Conservation (phyloP, 2,329 filamentous ascomycete species). For the Talaromyces sp. region DNA sequence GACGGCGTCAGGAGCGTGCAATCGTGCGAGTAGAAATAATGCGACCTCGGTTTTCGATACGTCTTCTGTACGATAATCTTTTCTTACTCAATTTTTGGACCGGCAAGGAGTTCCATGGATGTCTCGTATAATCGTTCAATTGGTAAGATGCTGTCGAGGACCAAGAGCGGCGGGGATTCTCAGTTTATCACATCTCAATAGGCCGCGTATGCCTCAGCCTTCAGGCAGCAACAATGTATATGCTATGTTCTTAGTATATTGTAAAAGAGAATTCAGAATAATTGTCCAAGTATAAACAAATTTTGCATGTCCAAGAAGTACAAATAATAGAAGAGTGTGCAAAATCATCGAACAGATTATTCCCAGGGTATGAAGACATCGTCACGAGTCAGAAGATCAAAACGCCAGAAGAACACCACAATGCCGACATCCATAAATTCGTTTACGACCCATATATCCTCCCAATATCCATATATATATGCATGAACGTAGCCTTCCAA, state of each 20-base stretch:
- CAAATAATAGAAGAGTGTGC: background rate
- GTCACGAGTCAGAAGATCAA: background rate
- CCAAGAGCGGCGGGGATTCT: background rate
- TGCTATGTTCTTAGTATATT: too few species aligned
- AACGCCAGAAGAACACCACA: background rate
- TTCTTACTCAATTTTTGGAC: too few species aligned
- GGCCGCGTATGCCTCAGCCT: background rate
- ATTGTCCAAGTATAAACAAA: background rate
- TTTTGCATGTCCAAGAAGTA: background rate
- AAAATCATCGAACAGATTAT: slow-evolving; percentile 1
- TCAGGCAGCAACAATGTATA: background rate
- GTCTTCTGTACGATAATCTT: background rate
- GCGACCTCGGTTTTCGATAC: background rate
- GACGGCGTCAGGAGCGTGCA: background rate
- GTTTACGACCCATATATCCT: background rate
- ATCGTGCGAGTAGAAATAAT: background rate
- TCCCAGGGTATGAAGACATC: slow-evolving; percentile 14
- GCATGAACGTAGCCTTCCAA: background rate
- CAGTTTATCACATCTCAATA: background rate
- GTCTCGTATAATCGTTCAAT: background rate
- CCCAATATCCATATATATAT: background rate
- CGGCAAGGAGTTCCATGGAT: background rate
- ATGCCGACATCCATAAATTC: background rate
- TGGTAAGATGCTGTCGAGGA: background rate
- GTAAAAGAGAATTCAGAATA: too few species aligned